Evolutionary conservation across 306 rosid genomes (phyloP), one percentile per base, ranked within the genome.

Genomic region (Acacia melanoxylon): DNA sequence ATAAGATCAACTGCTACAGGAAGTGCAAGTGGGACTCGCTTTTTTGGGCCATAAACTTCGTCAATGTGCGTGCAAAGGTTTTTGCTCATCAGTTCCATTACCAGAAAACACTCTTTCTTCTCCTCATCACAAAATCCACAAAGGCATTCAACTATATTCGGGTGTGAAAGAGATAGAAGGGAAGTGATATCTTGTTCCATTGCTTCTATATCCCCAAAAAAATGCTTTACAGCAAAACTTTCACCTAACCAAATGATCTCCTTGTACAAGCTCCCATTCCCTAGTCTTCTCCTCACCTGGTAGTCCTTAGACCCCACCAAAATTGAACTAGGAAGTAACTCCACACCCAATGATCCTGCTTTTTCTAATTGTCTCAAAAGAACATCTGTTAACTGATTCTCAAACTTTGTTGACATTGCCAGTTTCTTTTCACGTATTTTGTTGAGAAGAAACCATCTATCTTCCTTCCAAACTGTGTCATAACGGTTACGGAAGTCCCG

Each of bases 241-340:
- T 95, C 97, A 31, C 97, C 97, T 74, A 93, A 83, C 99, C 99
- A 95, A 16, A 58, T 70, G 65, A 93, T 91, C 89, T 93, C 98
- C 83, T 93, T 95, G 63, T 89, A 90, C 70, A 89, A 87, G 45
- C 91, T 89, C 25, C 90, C 91, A 88, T 75, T 69, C 52, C 96
- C 99, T 80, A 93, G 83, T 82, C 98, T 81, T 75, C 97, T 86
- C 86, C 92, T 89, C 68, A 92, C 96, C 14, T 87, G 92, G 81
- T 89, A 93, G 25, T 95, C 98, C 87, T 83, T 91, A 11, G 93
- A 88, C 3, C 93, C 90, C 33, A 92, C 82, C 76, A 95, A 86
- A 69, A 87, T 81, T 68, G 97, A 83, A 67, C 91, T 89, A 25
- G 98, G 94, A 24, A 93, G 41, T 25, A 95, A 93, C 85, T 83